Evolutionary conservation across 2,329 filamentous ascomycete genomes (phyloP).

Genomic region (Parastagonospora nodorum): DNA sequence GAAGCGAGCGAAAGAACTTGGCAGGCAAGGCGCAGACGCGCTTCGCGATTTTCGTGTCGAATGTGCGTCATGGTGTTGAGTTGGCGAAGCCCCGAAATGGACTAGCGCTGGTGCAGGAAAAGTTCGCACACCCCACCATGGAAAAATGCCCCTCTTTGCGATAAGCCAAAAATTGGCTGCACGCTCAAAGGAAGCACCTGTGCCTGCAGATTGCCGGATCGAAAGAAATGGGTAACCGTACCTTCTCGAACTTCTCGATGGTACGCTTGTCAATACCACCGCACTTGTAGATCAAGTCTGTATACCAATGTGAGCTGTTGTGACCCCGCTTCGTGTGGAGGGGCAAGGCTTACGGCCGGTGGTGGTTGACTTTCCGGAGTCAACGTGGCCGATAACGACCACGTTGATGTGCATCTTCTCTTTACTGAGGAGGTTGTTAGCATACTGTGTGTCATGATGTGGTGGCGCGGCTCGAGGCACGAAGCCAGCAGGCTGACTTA

Average conservation of each 20-base stretch:
- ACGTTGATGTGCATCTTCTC: slow-evolving; percentile 94
- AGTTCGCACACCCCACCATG: slow-evolving; percentile 48
- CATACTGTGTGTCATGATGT: slow-evolving; percentile 12
- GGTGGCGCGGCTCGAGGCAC: slow-evolving; percentile 11
- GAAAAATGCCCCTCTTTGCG: slow-evolving; percentile 45
- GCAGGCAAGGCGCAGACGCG: not conserved
- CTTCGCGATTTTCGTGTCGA: not conserved
- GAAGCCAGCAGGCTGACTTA: slow-evolving; percentile 50
- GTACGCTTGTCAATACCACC: slow-evolving; percentile 99
- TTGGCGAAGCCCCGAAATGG: slow-evolving; percentile 35
- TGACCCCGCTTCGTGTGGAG: slow-evolving; percentile 33
- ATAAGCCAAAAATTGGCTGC: slow-evolving; percentile 41
- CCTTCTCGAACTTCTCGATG: slow-evolving; percentile 99
- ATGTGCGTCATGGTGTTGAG: slow-evolving; percentile 42
- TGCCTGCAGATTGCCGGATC: slow-evolving; percentile 9
- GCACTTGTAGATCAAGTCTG: slow-evolving; percentile 99
- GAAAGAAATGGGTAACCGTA: slow-evolving; percentile 54
- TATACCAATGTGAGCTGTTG: slow-evolving; percentile 57
- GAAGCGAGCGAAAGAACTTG: not conserved
- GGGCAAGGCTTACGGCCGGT: slow-evolving; percentile 69
- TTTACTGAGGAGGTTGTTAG: slow-evolving; percentile 68
- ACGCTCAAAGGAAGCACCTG: slow-evolving; percentile 24
- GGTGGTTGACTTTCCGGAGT: slow-evolving; percentile 98
- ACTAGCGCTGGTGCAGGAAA: slow-evolving; percentile 44
- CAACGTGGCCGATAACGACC: slow-evolving; percentile 99